Conservation (phyloP, 2,329 filamentous ascomycete species). For the Cladophialophora psammophila region DNA sequence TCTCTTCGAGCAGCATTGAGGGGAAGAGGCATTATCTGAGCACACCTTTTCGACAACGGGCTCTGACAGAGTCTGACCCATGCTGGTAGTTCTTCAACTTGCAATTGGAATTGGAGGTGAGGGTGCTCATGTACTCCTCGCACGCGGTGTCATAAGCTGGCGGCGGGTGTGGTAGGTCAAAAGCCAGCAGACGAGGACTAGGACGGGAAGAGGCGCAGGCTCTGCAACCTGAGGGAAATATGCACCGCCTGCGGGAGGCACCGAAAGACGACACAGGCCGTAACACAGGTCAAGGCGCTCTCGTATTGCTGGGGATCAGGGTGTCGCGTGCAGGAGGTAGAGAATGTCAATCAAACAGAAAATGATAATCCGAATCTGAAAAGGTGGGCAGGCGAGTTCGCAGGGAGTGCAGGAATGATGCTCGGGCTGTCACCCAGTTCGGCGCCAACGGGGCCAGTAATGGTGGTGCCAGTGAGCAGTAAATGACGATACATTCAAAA, state of each 20-base stretch:
- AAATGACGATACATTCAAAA: constrained; percentile 29
- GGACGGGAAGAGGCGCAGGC: constrained; percentile 34
- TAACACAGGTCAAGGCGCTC: constrained; percentile 43
- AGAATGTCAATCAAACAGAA: constrained; percentile 17
- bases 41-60: constrained; percentile 97
- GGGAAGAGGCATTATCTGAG: constrained; percentile 9
- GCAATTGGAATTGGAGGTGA: constrained; percentile 19
- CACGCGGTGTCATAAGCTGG: constrained; percentile 34
- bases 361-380: constrained; percentile 22
- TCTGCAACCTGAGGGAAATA: constrained; percentile 23
- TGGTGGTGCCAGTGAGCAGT: constrained; percentile 21
- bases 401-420: constrained; percentile 19
- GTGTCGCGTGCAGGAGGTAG: constrained; percentile 33
- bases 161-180: constrained; percentile 31
- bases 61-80: constrained; percentile 99
- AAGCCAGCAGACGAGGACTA: constrained; percentile 37
- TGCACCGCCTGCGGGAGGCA: constrained; percentile 21
- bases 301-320: constrained; percentile 37
- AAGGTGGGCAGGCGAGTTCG: constrained; percentile 19
- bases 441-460: not conserved
- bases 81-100: constrained; percentile 55
- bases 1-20: not conserved
- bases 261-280: constrained; percentile 33
- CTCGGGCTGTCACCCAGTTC: not conserved
- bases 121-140: constrained; percentile 31